These are phyloP conservation scores for Hortiboletus campestris DNA, from an alignment of 768 basidiomycete species.

Conservation along the genomic window DNA sequence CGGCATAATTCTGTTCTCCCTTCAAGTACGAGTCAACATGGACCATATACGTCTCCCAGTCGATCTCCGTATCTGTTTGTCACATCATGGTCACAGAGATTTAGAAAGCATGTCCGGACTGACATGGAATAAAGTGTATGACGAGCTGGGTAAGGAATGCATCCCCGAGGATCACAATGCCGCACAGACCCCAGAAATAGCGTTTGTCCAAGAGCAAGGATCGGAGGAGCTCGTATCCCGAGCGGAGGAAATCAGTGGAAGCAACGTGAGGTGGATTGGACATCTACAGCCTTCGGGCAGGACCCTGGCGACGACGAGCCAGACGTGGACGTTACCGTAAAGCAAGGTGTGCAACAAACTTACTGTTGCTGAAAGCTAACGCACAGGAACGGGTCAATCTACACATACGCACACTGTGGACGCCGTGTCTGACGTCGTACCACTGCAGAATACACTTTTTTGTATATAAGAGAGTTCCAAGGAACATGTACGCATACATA, in stretches of 20 bases:
- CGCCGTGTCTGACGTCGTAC: background rate
- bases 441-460: slow-evolving; percentile 1
- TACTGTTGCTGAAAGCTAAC: too few relatives aligned
- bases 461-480: background rate
- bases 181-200: slow-evolving; percentile 68
- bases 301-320: too few relatives aligned
- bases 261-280: background rate
- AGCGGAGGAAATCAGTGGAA: slow-evolving; percentile 1
- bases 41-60: slow-evolving; percentile 95
- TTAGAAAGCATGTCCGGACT: slow-evolving; percentile 30
- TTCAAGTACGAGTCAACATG: slow-evolving; percentile 76
- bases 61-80: slow-evolving; percentile 90
- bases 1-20: slow-evolving; percentile 80
- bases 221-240: slow-evolving; percentile 5
- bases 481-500: slow-evolving; percentile 18
- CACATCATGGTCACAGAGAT: slow-evolving; percentile 15
- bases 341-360: too few relatives aligned
- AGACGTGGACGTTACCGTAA: background rate
- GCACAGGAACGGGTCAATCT: too few relatives aligned
- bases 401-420: background rate
- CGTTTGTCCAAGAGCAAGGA: slow-evolving; percentile 45
- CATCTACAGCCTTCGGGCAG: background rate
- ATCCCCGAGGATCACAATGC: slow-evolving; percentile 71
- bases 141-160: slow-evolving; percentile 75
- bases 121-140: slow-evolving; percentile 81